Percentiles rank a stretch among this genome's conserved stretches.
Evolutionary conservation across 805 yeast species (phyloP).

Genomic region (Ascoidea asiatica): DNA sequence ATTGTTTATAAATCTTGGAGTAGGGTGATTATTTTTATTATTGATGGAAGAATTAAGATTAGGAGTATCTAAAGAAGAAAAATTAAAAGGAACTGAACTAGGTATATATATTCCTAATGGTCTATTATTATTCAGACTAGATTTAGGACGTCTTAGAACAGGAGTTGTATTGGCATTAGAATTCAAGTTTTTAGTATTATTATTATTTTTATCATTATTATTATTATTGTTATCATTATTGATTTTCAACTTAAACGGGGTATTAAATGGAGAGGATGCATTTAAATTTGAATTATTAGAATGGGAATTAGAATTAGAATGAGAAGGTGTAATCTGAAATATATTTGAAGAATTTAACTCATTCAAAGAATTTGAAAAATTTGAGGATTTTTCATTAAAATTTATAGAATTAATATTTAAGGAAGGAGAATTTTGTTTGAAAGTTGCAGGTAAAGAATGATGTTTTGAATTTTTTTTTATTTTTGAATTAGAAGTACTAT

Average conservation of each 20-base stretch:
- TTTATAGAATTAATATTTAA: not conserved
- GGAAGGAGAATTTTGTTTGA: slow-evolving; percentile 1
- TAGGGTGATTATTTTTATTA: too few species aligned
- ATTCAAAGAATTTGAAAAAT: slow-evolving; percentile 10
- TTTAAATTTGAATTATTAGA: not conserved
- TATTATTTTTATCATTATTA: too few species aligned
- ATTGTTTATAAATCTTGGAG: too few species aligned
- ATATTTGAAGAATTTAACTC: not conserved
- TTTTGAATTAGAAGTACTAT: not conserved
- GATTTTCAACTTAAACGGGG: too few species aligned
- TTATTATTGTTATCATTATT: not conserved
- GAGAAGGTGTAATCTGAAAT: not conserved
- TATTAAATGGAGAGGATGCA: not conserved
- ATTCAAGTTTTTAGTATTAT: too few species aligned
- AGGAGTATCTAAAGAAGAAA: not conserved
- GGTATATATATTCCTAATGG: slow-evolving; percentile 1
- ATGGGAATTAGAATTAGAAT: not conserved
- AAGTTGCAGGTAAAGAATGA: not conserved
- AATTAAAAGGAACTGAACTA: too few species aligned
- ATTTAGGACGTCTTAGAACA: slow-evolving; percentile 4
- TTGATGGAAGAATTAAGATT: not conserved
- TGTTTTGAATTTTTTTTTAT: not conserved
- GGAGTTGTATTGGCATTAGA: not conserved
- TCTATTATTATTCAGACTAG: not conserved
- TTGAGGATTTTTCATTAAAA: not conserved